Evolutionary conservation across 2,329 filamentous ascomycete genomes (phyloP), one percentile per base, ranked within the genome.

Genomic region (Pseudonectria foliicola): DNA sequence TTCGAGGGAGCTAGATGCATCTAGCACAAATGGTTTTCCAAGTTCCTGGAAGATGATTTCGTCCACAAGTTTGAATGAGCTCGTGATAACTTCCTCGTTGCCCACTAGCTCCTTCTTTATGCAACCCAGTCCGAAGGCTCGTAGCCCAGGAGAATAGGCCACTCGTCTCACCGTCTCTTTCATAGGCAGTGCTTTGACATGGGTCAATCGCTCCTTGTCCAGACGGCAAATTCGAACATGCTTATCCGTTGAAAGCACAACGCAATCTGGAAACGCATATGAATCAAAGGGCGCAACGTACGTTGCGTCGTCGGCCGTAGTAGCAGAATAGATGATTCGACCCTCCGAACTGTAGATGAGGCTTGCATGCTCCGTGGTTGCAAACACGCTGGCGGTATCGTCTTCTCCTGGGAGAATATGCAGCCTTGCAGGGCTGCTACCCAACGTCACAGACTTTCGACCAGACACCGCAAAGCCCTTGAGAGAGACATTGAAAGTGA

Each of bases 301-400:
- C 1, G 80, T 81, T 1, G 87, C 85, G 43, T 88, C 82, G 42
- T 95, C 85, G 3, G 89, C 87, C 10, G 90, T 95, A 2, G 95
- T 86, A 2, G 92, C 89, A 4, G 89, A 95, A 62, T 93, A 98
- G 1, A 95, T 79, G 27, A 95, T 82, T 14, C 89, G 76, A 1
- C 85, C 86, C 54, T 95, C 88, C 0, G 81, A 80, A 7, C 84
- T 85, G 55, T 98, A 95, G 31, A 98, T 95, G 35, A 98, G 63
- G 44, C 86, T 95, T 0, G 92, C 85, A 54, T 95, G 87, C 52
- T 98, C 92, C 38, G 88, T 95, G 0, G 87, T 94, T 1, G 88
- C 87, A 56, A 98, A 94, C 1, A 98, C 80, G 49, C 85, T 93
- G 55, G 73, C 84, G 1, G 86, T 64, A 1, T 74, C 76, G 31